Evolutionary conservation across 305 asterid species (phyloP).

Genomic region (Lippia alba): DNA sequence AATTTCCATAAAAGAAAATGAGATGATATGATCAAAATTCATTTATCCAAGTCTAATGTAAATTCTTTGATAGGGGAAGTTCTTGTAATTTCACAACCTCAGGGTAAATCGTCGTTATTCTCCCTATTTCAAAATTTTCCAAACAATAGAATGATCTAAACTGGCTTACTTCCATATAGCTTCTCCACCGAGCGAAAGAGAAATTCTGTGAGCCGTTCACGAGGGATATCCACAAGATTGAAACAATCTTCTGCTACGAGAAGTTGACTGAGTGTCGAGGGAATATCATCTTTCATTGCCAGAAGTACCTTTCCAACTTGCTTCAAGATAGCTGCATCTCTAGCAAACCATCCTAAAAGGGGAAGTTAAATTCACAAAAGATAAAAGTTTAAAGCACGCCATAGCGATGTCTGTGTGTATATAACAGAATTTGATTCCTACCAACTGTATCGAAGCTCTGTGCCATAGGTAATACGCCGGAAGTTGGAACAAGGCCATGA

Average conservation of each 20-base stretch:
- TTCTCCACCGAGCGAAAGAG: constrained; percentile 53
- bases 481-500: constrained; percentile 75
- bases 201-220: constrained; percentile 40
- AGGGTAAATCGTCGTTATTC: no score
- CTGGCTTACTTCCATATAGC: constrained; percentile 66
- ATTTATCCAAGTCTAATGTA: no score
- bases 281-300: constrained; percentile 40
- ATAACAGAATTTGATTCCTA: constrained; percentile 32
- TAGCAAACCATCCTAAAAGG: constrained; percentile 84
- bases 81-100: no score
- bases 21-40: no score
- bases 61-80: no score
- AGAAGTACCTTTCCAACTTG: constrained; percentile 69
- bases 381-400: no score
- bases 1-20: no score
- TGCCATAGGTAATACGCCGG: constrained; percentile 85
- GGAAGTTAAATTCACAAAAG: constrained; percentile 17
- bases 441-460: constrained; percentile 94
- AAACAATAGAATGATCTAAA: background rate
- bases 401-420: no score
- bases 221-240: constrained; percentile 58
- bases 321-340: constrained; percentile 71
- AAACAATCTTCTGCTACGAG: constrained; percentile 87
- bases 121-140: background rate
- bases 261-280: constrained; percentile 41